Conservation (phyloP, 305 asterid species). For the Solanum hybrid region DNA sequence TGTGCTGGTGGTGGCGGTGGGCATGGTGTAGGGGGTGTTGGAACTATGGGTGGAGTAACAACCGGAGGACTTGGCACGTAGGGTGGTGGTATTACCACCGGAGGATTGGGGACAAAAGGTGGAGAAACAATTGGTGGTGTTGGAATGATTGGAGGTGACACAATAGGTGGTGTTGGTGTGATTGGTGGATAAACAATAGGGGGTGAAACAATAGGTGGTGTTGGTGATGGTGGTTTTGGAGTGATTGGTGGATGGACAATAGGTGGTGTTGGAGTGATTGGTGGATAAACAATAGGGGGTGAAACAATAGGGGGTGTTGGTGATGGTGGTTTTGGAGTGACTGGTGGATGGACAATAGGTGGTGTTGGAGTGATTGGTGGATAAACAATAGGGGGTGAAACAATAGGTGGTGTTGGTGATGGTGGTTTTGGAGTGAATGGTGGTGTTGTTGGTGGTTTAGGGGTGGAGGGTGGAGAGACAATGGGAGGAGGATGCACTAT, state of each 20-base stretch:
- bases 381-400: background rate
- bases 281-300: slow-evolving; percentile 8
- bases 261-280: background rate
- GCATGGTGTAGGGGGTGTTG: slow-evolving; percentile 6
- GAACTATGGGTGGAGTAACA: slow-evolving; percentile 8
- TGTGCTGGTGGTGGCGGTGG: slow-evolving; percentile 11
- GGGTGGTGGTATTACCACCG: slow-evolving; percentile 21
- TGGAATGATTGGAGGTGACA: slow-evolving; percentile 4
- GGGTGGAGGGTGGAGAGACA: background rate
- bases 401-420: background rate
- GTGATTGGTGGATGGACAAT: background rate
- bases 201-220: slow-evolving; percentile 9
- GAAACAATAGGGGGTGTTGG: slow-evolving; percentile 13
- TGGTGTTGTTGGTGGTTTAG: slow-evolving; percentile 8
- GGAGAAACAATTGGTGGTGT: slow-evolving; percentile 16
- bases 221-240: slow-evolving; percentile 15
- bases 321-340: slow-evolving; percentile 9
- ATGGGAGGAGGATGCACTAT: slow-evolving; percentile 3
- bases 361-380: background rate
- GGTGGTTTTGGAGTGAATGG: slow-evolving; percentile 6
- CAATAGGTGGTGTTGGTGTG: background rate
- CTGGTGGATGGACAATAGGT: background rate
- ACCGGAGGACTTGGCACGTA: slow-evolving; percentile 14
- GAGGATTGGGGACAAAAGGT: slow-evolving; percentile 10
- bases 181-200: slow-evolving; percentile 3